Evolutionary conservation across 2,329 filamentous ascomycete genomes (phyloP).

Genomic region (Colletotrichum shisoi): DNA sequence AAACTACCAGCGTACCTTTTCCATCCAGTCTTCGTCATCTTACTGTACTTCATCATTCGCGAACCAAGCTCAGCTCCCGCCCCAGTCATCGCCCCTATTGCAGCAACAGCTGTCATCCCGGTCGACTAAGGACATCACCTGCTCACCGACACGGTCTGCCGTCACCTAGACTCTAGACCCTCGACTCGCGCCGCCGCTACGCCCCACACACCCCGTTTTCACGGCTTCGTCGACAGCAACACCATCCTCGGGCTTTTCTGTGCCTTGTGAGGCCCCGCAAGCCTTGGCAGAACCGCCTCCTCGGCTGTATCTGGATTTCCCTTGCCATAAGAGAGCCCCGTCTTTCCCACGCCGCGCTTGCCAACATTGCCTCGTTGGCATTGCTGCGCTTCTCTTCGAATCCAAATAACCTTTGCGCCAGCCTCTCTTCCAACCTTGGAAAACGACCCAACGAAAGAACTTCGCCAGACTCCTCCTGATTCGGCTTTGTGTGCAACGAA

Average conservation of each 20-base stretch:
- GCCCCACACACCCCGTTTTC: slow-evolving; percentile 24
- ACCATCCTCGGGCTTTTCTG: slow-evolving; percentile 29
- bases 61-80: slow-evolving; percentile 19
- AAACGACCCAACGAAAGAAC: not conserved
- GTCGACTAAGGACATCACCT: slow-evolving; percentile 32
- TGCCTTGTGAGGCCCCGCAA: slow-evolving; percentile 34
- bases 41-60: not conserved
- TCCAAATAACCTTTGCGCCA: slow-evolving; percentile 9
- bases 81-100: not conserved
- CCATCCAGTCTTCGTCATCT: not conserved
- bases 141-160: slow-evolving; percentile 23
- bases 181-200: slow-evolving; percentile 24
- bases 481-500: slow-evolving; percentile 15
- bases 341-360: slow-evolving; percentile 10
- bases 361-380: slow-evolving; percentile 9
- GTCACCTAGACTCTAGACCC: slow-evolving; percentile 16
- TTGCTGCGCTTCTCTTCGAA: slow-evolving; percentile 6
- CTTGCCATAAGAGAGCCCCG: slow-evolving; percentile 26
- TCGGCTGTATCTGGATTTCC: slow-evolving; percentile 1
- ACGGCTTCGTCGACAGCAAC: slow-evolving; percentile 25
- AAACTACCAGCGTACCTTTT: not conserved
- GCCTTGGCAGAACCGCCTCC: slow-evolving; percentile 35
- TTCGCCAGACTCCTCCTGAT: slow-evolving; percentile 1
- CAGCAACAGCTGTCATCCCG: slow-evolving; percentile 19
- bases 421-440: slow-evolving; percentile 3